phyloP scores from a whole-genome alignment of 164 flowering plant species.

The Chimonanthus salicifolius region DNA sequence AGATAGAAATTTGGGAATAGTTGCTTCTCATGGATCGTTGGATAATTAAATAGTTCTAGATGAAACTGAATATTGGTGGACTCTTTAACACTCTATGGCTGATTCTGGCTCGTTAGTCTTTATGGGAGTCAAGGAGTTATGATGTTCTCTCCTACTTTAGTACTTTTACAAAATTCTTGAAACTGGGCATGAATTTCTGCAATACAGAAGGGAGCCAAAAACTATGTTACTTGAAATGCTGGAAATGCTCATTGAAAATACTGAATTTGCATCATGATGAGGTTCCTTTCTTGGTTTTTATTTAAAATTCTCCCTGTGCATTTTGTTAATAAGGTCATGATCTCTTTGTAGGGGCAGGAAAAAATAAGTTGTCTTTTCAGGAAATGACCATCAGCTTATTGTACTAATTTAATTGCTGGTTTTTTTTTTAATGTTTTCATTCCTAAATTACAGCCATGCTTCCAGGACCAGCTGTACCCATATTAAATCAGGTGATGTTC shows the following conservation, averaged over 20 bases:
- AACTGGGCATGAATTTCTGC: not conserved
- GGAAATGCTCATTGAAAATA: not conserved
- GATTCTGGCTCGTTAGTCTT: not conserved
- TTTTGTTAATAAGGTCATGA: not conserved
- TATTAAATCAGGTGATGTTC: constrained; percentile 67
- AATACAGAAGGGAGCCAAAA: not conserved
- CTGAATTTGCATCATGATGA: not conserved
- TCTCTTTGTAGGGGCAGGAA: not conserved
- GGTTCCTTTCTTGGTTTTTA: not conserved
- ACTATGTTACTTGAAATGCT: not conserved
- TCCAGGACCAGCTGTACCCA: constrained; percentile 91
- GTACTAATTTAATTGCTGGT: not conserved
- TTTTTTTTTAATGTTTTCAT: not conserved
- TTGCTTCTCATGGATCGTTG: not conserved
- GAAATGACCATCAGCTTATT: not conserved
- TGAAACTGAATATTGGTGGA: not conserved
- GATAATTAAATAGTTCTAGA: too few species aligned
- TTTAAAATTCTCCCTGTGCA: not conserved
- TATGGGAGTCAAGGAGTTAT: not conserved
- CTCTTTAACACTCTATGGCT: not conserved
- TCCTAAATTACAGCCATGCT: constrained; percentile 62
- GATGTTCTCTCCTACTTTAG: too few species aligned
- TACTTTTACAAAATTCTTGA: too few species aligned
- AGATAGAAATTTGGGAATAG: not conserved
- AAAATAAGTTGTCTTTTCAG: not conserved